These are phyloP conservation scores for Penicillium sclerotiorum DNA, from an alignment of 2,329 filamentous ascomycete species.

Conservation along the genomic window DNA sequence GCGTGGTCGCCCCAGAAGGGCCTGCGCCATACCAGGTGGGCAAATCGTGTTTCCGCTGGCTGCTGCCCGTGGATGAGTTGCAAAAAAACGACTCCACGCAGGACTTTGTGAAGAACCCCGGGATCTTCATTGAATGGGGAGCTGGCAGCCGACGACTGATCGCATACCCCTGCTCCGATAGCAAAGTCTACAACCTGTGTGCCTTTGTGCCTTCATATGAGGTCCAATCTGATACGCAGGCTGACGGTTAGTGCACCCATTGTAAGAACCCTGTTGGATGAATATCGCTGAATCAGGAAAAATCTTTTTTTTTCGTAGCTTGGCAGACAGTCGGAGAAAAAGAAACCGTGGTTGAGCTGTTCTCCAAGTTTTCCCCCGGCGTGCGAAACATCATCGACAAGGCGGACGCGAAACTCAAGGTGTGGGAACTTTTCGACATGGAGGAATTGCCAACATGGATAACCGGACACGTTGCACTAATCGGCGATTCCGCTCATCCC, in stretches of 20 bases:
- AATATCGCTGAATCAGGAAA: neutral
- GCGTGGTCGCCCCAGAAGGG: conserved; percentile 17
- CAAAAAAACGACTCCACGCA: conserved; percentile 11
- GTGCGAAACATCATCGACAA: conserved; percentile 28
- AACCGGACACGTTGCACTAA: conserved; percentile 54
- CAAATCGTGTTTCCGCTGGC: conserved; percentile 32
- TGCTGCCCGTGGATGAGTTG: conserved; percentile 22
- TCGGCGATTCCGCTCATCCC: conserved; percentile 70
- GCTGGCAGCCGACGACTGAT: conserved; percentile 47
- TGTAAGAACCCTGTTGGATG: neutral
- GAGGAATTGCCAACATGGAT: conserved; percentile 58
- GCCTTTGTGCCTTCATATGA: conserved; percentile 50
- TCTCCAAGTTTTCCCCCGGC: conserved; percentile 20
- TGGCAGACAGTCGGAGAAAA: conserved; percentile 26
- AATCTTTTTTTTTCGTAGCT: too few relatives aligned
- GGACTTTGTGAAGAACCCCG: conserved; percentile 22
- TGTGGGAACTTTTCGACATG: conserved; percentile 66
- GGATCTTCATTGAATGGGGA: conserved; percentile 48
- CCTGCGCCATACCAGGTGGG: conserved; percentile 22
- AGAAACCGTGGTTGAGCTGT: conserved; percentile 13
- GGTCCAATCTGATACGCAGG: conserved; percentile 27
- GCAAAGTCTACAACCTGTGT: conserved; percentile 50
- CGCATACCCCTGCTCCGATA: conserved; percentile 50
- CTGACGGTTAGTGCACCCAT: conserved; percentile 14
- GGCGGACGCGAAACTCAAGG: conserved; percentile 49